These are phyloP conservation scores for Planoprotostelium fungivorum DNA, from an alignment of 78 protist genomes.

Conservation along the genomic window DNA sequence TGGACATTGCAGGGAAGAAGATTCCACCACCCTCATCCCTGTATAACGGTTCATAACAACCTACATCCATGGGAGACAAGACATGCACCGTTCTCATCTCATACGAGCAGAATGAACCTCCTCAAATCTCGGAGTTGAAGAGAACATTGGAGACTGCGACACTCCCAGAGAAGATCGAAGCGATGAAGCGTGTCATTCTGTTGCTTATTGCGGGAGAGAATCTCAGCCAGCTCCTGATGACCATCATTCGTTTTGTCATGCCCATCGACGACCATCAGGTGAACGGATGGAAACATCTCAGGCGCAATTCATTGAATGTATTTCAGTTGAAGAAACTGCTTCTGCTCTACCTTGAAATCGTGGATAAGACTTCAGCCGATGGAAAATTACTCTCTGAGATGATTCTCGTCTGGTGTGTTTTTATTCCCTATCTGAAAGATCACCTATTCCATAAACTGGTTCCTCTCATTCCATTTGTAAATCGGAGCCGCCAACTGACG, in stretches of 20 bases:
- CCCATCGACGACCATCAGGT: conserved; percentile 73
- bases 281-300: too few relatives aligned
- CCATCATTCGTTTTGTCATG: conserved; percentile 79
- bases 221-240: conserved; percentile 72
- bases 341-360: conserved; percentile 88
- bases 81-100: conserved; percentile 40
- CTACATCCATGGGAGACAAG: conserved; percentile 16
- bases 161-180: conserved; percentile 38
- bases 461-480: too few relatives aligned
- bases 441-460: too few relatives aligned
- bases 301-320: too few relatives aligned
- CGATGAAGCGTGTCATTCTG: conserved; percentile 51
- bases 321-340: conserved; percentile 84
- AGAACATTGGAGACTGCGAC: conserved; percentile 42
- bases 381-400: conserved; percentile 93
- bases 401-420: conserved; percentile 88
- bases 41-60: too few relatives aligned
- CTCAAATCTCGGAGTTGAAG: conserved; percentile 41
- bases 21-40: too few relatives aligned
- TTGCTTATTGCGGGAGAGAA: conserved; percentile 76
- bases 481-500: background rate
- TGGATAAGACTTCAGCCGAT: conserved; percentile 78
- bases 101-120: conserved; percentile 48
- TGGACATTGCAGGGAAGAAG: too few relatives aligned
- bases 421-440: background rate